These are phyloP conservation scores for Claviceps humidiphila DNA, from an alignment of 2,329 filamentous ascomycete genomes.

Conservation along the genomic window DNA sequence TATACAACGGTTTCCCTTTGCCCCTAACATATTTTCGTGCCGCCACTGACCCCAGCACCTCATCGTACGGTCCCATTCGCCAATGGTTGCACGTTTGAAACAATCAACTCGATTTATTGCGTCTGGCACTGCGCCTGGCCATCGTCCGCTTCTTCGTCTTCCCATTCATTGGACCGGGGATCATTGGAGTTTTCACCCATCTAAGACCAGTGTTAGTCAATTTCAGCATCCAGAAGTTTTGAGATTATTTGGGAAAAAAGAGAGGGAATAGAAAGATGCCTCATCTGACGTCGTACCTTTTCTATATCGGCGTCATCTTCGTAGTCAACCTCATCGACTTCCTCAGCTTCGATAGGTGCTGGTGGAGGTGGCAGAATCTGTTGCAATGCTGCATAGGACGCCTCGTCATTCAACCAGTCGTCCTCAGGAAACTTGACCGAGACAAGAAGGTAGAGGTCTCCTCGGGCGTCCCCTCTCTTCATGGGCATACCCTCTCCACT, in stretches of 20 bases:
- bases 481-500: conserved; percentile 86
- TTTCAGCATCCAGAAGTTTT: too few relatives aligned
- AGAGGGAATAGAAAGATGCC: neutral
- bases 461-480: conserved; percentile 71
- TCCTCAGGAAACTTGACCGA: conserved; percentile 82
- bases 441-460: conserved; percentile 77
- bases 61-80: neutral
- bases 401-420: conserved; percentile 66
- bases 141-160: conserved; percentile 57
- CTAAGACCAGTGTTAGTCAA: conserved; percentile 22
- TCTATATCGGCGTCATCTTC: conserved; percentile 75
- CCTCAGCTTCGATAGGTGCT: conserved; percentile 52
- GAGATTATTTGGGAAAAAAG: neutral
- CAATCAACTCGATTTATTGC: conserved; percentile 36
- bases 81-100: too few relatives aligned
- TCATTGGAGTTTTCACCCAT: conserved; percentile 64
- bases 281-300: conserved; percentile 38
- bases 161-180: conserved; percentile 52
- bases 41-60: neutral
- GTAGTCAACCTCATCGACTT: conserved; percentile 78
- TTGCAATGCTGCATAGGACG: conserved; percentile 54
- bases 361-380: conserved; percentile 60
- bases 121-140: conserved; percentile 58
- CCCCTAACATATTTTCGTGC: neutral
- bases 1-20: neutral